A percentile compares a stretch with the other conserved stretches of the same genome.
These are phyloP conservation scores for Citrullus amarus DNA, from an alignment of 306 rosid species.

Conservation along the genomic window DNA sequence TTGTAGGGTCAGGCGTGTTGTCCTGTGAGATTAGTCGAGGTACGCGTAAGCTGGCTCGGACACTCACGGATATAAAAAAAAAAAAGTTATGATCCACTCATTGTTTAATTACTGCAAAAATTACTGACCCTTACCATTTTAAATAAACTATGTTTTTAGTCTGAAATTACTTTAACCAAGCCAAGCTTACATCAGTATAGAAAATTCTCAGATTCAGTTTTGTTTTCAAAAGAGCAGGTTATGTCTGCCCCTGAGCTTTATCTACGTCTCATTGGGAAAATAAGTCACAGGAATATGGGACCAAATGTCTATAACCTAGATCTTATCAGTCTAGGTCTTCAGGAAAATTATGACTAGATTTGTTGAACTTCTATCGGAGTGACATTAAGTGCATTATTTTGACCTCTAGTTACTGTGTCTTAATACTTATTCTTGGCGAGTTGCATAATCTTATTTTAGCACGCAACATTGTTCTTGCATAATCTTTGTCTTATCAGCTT, in stretches of 20 bases:
- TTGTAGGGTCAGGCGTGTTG: no score
- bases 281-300: background rate
- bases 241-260: background rate
- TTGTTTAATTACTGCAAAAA: background rate
- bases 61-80: no score
- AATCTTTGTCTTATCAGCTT: background rate
- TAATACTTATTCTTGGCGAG: background rate
- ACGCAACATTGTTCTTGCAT: background rate
- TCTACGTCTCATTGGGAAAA: background rate
- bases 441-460: background rate
- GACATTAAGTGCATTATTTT: background rate
- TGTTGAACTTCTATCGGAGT: background rate
- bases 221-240: background rate
- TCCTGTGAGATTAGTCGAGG: no score
- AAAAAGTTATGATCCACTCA: background rate
- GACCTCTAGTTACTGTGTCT: background rate
- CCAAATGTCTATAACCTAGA: background rate
- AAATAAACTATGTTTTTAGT: background rate
- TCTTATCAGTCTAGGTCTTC: background rate
- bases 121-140: background rate
- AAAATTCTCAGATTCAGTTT: background rate
- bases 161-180: background rate
- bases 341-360: background rate
- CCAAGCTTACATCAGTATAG: background rate
- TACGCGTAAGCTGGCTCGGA: no score